Evolutionary conservation across 2,329 filamentous ascomycete genomes (phyloP), one percentile per base, ranked within the genome.

Genomic region (Exophiala calicioides): DNA sequence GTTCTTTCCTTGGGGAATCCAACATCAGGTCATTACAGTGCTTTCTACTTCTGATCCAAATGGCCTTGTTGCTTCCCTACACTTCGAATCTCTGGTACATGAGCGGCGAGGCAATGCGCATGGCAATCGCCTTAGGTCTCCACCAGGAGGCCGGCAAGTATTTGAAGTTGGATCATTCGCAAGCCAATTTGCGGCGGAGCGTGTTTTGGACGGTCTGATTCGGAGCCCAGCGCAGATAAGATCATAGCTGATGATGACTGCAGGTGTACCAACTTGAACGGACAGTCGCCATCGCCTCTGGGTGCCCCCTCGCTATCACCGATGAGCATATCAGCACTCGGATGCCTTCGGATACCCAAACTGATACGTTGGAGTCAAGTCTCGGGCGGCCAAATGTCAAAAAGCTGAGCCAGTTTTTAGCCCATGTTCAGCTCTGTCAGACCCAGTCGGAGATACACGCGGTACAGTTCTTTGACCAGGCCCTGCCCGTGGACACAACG

Each of bases 261-360:
- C 32, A 35, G 32, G 5, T 35, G 15, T 35, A 35, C 18, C 18
- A 12, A 5, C n/a, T 35, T 9, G 32, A 35, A 12, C 13, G 32
- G n/a, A 13, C 32, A 5, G 20, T 35, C 20, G n/a, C 32, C 32
- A 18, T 35, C 5, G 18, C 32, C 4, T 12, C 32, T 5, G 12
- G 18, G 12, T 16, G 32, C 6, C 12, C 32, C 5, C 13, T 35
- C 4, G 18, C 58, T 56, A 30, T 61, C 57, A 4, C 42, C 23
- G n/a, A 60, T 33, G 15, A 58, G 12, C 20, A 47, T 16, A 7
- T 50, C 51, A 9, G 12, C 26, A 26, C 41, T 32, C 8, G 30
- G 20, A 26, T 12, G 32, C 32, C 32, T 5, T 18, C 24, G n/a
- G 7, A 27, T 27, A 7, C 24, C 24, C n/a, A n/a, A n/a, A n/a